Percentiles rank a stretch among this genome's conserved stretches.
Conservation (phyloP, 345 rosid genomes). For the Salix arbutifolia region DNA sequence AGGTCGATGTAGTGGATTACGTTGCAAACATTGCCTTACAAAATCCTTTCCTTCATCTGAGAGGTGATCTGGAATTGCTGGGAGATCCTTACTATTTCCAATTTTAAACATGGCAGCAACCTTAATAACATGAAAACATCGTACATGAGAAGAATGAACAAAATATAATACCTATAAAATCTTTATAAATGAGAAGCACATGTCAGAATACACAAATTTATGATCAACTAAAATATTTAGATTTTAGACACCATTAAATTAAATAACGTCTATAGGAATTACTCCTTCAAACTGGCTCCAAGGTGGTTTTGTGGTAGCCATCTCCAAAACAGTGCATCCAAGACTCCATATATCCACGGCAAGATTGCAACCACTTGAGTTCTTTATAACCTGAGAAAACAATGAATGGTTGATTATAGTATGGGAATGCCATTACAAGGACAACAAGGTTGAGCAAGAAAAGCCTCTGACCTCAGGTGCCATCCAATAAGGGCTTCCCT, state of each 20-base stretch:
- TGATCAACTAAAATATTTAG: neutral
- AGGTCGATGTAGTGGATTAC: slow-evolving; percentile 57
- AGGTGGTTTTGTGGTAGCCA: slow-evolving; percentile 83
- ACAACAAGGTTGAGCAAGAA: neutral
- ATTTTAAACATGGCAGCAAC: slow-evolving; percentile 72
- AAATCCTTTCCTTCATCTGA: slow-evolving; percentile 69
- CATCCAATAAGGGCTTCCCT: slow-evolving; percentile 88
- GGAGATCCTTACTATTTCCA: slow-evolving; percentile 75
- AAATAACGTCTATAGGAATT: neutral
- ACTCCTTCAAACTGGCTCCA: slow-evolving; percentile 89
- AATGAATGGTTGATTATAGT: neutral
- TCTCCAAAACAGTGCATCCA: slow-evolving; percentile 80
- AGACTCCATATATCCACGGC: slow-evolving; percentile 89
- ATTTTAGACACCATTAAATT: neutral
- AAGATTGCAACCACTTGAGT: slow-evolving; percentile 57
- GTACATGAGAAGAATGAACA: neutral
- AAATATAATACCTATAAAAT: neutral
- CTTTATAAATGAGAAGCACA: neutral
- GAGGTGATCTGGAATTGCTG: slow-evolving; percentile 60
- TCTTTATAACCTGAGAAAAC: slow-evolving; percentile 53
- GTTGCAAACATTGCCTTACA: slow-evolving; percentile 54
- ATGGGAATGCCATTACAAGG: neutral
- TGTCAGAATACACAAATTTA: neutral
- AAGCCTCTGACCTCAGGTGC: slow-evolving; percentile 65
- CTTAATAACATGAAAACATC: slow-evolving; percentile 13